phyloP scores from a whole-genome alignment of 1,284 basidiomycete genomes.

The Austropuccinia psidii region DNA sequence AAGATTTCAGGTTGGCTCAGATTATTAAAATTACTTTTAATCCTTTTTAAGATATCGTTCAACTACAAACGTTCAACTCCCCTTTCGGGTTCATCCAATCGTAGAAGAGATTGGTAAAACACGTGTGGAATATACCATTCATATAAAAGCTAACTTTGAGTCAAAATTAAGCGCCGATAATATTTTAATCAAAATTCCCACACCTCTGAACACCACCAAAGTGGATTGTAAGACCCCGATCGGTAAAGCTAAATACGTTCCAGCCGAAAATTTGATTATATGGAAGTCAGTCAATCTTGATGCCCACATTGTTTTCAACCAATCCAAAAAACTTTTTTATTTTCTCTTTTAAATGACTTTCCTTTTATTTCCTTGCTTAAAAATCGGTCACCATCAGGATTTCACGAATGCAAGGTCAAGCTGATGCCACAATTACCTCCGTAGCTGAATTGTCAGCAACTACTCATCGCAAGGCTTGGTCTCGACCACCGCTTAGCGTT shows the following conservation, averaged over 20 bases:
- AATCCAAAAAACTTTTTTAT: not conserved
- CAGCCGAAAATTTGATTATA: conserved; percentile 85
- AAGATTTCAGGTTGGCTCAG: not conserved
- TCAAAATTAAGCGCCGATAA: conserved; percentile 87
- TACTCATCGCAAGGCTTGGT: conserved; percentile 88
- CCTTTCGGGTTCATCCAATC: conserved; percentile 79
- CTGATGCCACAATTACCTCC: conserved; percentile 77
- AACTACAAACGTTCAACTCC: conserved; percentile 90
- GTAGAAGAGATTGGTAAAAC: conserved; percentile 86
- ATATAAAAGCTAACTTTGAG: conserved; percentile 80
- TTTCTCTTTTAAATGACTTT: conserved; percentile 2
- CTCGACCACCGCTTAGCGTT: conserved; percentile 89
- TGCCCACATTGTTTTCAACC: not conserved
- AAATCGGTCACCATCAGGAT: no score
- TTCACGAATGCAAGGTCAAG: conserved; percentile 80
- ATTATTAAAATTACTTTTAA: not conserved
- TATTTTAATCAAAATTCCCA: conserved; percentile 86
- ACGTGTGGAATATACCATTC: conserved; percentile 82
- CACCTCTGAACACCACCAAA: conserved; percentile 83
- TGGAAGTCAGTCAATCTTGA: conserved; percentile 72
- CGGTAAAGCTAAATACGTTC: conserved; percentile 96
- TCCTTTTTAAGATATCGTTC: conserved; percentile 69
- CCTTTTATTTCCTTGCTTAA: no score
- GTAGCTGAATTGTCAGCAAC: conserved; percentile 76
- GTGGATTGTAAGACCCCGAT: conserved; percentile 82